Conservation (phyloP, 2,329 filamentous ascomycete genomes). For the Alternaria solani region DNA sequence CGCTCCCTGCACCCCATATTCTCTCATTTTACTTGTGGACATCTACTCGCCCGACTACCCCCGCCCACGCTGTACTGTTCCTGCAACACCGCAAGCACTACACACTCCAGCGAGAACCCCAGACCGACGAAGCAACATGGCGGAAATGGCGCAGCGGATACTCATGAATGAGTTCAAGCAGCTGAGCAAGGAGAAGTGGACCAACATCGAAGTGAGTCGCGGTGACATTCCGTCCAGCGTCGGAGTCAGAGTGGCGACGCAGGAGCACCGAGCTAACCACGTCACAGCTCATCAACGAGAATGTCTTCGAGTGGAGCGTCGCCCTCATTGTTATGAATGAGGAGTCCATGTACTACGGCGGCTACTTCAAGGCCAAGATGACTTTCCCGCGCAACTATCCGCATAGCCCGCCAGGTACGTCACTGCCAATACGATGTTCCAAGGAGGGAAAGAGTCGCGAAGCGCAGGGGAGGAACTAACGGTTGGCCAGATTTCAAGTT, state of each 20-base stretch:
- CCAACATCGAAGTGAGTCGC: constrained; percentile 77
- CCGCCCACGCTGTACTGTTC: constrained; percentile 10
- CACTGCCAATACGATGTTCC: constrained; percentile 8
- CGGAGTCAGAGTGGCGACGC: constrained; percentile 17
- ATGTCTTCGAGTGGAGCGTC: constrained; percentile 86
- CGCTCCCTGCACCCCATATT: constrained; percentile 5
- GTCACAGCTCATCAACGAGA: constrained; percentile 74
- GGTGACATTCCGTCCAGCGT: not conserved
- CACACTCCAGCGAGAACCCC: constrained; percentile 7
- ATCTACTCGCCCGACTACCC: constrained; percentile 6
- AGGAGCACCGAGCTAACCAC: constrained; percentile 34
- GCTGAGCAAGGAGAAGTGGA: constrained; percentile 90
- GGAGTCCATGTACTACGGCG: constrained; percentile 90
- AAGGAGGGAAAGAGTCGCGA: constrained; percentile 1
- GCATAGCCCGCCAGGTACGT: constrained; percentile 75
- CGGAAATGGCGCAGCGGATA: constrained; percentile 72
- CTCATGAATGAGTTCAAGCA: constrained; percentile 88
- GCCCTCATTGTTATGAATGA: constrained; percentile 92
- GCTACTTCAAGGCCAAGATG: constrained; percentile 92
- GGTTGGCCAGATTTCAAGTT: constrained; percentile 76
- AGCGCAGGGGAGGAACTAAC: constrained; percentile 15
- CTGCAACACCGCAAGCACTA: constrained; percentile 20
- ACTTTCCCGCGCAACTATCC: constrained; percentile 89
- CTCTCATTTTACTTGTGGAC: constrained; percentile 5
- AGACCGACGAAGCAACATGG: constrained; percentile 30